phyloP scores from a whole-genome alignment of 2,329 filamentous ascomycete genomes.

The Diaporthe australafricana region DNA sequence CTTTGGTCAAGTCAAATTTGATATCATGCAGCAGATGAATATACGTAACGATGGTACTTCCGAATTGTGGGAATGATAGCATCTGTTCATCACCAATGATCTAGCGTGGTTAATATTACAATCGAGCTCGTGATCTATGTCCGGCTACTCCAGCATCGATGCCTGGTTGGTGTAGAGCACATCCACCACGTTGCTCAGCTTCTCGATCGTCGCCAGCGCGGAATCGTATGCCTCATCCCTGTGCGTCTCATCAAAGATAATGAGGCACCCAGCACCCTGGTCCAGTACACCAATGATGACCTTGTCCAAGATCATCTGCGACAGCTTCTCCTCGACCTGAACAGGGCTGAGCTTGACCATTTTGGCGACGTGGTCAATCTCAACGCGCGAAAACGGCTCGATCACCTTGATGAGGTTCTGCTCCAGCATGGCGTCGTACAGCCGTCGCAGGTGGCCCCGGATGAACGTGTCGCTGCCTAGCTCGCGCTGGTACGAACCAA shows the following conservation, averaged over 20 bases:
- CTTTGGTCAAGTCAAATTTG: conserved; percentile 9
- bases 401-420: conserved; percentile 99
- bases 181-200: conserved; percentile 96
- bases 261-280: conserved; percentile 96
- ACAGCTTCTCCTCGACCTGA: conserved; percentile 97
- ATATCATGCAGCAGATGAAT: conserved; percentile 17
- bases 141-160: conserved; percentile 84
- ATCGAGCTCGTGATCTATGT: conserved; percentile 29
- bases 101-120: conserved; percentile 43
- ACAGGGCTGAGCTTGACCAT: conserved; percentile 97
- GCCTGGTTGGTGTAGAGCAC: conserved; percentile 98
- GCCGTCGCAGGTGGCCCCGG: conserved; percentile 91
- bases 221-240: conserved; percentile 95
- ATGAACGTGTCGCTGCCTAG: conserved; percentile 96
- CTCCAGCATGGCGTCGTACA: conserved; percentile 99
- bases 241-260: conserved; percentile 95
- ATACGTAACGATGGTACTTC: conserved; percentile 23
- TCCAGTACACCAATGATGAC: conserved; percentile 98
- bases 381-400: conserved; percentile 96
- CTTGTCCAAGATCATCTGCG: conserved; percentile 99
- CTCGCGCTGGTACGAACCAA: conserved; percentile 91
- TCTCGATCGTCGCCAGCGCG: conserved; percentile 93
- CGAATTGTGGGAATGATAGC: conserved; percentile 14
- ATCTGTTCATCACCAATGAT: conserved; percentile 31
- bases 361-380: conserved; percentile 96